Percentiles rank a stretch among this genome's conserved stretches.
Conservation (phyloP, 768 basidiomycete genomes). For the Hortiboletus flavorubellus region DNA sequence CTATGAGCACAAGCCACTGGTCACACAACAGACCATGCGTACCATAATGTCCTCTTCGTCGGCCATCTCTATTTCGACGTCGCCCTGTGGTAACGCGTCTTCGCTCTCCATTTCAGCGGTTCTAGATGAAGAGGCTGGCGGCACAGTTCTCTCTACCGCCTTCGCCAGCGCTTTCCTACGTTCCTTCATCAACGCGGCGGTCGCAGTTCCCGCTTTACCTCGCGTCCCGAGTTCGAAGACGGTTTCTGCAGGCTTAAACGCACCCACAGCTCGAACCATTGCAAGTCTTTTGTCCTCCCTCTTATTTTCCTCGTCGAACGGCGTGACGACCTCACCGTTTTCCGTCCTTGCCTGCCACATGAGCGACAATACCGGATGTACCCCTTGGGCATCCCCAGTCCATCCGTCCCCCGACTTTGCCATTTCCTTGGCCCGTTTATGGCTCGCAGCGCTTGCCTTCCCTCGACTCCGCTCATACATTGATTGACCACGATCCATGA, state of each 20-base stretch:
- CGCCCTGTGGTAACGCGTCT: constrained; percentile 25
- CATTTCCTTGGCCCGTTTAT: constrained; percentile 88
- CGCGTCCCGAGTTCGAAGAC: constrained; percentile 86
- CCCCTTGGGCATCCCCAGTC: constrained; percentile 56
- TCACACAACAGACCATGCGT: constrained; percentile 10
- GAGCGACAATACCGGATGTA: constrained; percentile 65
- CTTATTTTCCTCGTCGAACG: constrained; percentile 35
- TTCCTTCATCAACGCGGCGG: constrained; percentile 81
- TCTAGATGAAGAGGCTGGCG: constrained; percentile 27
- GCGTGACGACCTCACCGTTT: constrained; percentile 17
- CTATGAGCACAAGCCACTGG: constrained; percentile 1
- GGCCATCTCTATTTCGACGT: constrained; percentile 59
- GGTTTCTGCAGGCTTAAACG: constrained; percentile 85
- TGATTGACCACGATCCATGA: constrained; percentile 84
- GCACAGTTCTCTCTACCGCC: constrained; percentile 49
- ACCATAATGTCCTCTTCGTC: constrained; percentile 78
- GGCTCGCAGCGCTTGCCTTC: constrained; percentile 82
- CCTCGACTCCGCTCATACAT: constrained; percentile 95
- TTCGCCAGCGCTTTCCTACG: constrained; percentile 74
- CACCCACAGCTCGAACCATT: constrained; percentile 69
- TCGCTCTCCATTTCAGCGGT: constrained; percentile 35
- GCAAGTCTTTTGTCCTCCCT: constrained; percentile 49
- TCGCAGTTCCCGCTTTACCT: constrained; percentile 53
- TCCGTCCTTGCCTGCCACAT: constrained; percentile 37
- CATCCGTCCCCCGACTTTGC: constrained; percentile 63